Conservation (phyloP, 768 basidiomycete species). For the Mycena filopes region DNA sequence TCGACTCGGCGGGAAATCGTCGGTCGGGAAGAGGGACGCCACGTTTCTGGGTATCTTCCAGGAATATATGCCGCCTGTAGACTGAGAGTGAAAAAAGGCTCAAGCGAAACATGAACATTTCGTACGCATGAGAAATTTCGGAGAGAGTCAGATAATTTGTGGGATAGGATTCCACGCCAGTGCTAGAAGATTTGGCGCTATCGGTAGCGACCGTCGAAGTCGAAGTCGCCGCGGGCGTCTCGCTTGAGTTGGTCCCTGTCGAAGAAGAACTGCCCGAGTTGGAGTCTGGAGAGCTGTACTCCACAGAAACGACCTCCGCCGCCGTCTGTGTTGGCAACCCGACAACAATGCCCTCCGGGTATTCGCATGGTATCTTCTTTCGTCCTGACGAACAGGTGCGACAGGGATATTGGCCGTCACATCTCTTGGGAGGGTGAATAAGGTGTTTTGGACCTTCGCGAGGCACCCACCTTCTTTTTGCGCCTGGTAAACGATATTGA, state of each 20-base stretch:
- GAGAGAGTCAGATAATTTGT: neutral
- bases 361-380: slow-evolving; percentile 21
- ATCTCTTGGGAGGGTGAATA: neutral
- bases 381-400: slow-evolving; percentile 10
- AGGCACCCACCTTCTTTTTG: slow-evolving; percentile 29
- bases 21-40: neutral
- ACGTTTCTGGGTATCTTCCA: slow-evolving; percentile 7
- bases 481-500: slow-evolving; percentile 8
- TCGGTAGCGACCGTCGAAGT: too few relatives aligned
- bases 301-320: too few relatives aligned
- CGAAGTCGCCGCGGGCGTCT: too few relatives aligned
- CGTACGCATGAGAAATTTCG: neutral
- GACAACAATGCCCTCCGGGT: slow-evolving; percentile 2
- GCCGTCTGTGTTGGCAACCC: too few relatives aligned
- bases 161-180: neutral
- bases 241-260: too few relatives aligned
- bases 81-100: neutral
- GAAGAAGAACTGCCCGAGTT: too few relatives aligned
- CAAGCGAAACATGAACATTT: neutral
- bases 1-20: too few relatives aligned
- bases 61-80: slow-evolving; percentile 5
- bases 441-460: too few relatives aligned
- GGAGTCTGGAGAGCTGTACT: too few relatives aligned
- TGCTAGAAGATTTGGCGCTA: too few relatives aligned
- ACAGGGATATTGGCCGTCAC: slow-evolving; percentile 23